These are phyloP conservation scores for Diplodia corticola DNA, from an alignment of 2,329 filamentous ascomycete species.

Conservation along the genomic window DNA sequence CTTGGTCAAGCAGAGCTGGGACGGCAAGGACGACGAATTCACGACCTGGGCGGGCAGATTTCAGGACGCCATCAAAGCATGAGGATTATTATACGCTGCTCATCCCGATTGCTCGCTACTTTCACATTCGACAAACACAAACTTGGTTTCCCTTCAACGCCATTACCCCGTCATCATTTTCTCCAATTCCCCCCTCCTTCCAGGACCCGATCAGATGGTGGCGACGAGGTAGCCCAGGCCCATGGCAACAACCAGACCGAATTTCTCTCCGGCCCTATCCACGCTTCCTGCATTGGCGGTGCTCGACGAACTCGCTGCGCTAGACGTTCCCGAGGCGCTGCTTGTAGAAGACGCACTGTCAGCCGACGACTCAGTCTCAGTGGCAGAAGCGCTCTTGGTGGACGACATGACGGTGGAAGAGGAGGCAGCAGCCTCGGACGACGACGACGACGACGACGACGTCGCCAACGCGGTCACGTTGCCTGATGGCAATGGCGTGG, in stretches of 20 bases:
- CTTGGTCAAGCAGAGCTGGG: constrained; percentile 62
- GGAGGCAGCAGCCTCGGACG: not conserved
- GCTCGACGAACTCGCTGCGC: not conserved
- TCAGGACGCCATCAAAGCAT: constrained; percentile 26
- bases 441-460: not conserved
- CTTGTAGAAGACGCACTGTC: constrained; percentile 14
- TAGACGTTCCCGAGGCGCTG: constrained; percentile 9
- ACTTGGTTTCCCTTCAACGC: not conserved
- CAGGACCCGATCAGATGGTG: not conserved
- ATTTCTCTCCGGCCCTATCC: not conserved
- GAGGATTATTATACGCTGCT: not conserved
- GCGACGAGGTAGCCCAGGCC: not conserved
- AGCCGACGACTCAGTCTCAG: constrained; percentile 11
- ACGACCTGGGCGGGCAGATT: constrained; percentile 69
- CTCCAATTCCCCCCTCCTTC: not conserved
- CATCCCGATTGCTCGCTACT: not conserved
- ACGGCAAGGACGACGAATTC: constrained; percentile 71
- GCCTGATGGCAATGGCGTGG: not conserved
- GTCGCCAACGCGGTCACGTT: not conserved
- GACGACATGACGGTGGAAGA: not conserved
- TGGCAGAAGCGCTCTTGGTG: not conserved
- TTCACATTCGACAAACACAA: not conserved
- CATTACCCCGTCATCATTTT: not conserved
- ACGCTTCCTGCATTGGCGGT: not conserved
- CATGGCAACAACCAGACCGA: not conserved